Evolutionary conservation across 2,329 filamentous ascomycete genomes (phyloP), one percentile per base, ranked within the genome.

Genomic region (Ramichloridium luteum): DNA sequence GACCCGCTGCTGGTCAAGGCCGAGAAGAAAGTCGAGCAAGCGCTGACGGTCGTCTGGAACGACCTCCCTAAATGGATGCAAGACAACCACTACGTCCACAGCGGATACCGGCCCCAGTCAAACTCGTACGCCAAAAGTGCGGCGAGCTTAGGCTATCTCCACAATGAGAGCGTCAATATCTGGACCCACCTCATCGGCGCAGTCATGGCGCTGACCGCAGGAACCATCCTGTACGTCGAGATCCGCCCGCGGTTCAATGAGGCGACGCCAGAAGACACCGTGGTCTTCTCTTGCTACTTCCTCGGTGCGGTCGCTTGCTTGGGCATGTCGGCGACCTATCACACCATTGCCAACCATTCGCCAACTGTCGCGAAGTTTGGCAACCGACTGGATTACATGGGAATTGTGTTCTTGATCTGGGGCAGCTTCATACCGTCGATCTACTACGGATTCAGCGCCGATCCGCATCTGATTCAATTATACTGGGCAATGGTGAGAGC

Each of bases 331-430:
- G 61, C 84, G 4, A 80, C 78, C 3, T 98, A 77, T 53, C 90
- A 98, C 54, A 71, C 81, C 2, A 70, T 94, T 28, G 74, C 69
- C 13, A 93, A 94, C 44, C 90, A 98, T 56, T 90, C 81, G 12
- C 72, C 74, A 22, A 58, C 60, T 2, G 82, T 94, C 10, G 76
- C 80, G 2, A 77, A 72, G 39, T 81, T 84, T 64, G 86, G 86
- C 8, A 96, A 96, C 55, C 83, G 93, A 56, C 62, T 96, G 35
- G 90, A 98, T 54, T 96, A 98, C 54, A 73, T 88, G 4, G 90
- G 90, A 5, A 98, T 98, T 46, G 82, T 96, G 16, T 73, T 77
- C 29, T 62, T 98, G 44, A 96, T 96, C 37, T 81, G 88, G 44
- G 90, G 90, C 5, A 88, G 80, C 53, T 93, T 88, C 51, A 73